Evolutionary conservation across 2,329 filamentous ascomycete genomes (phyloP), one percentile per base, ranked within the genome.

Genomic region (Paracorniculantispora psalliotae): DNA sequence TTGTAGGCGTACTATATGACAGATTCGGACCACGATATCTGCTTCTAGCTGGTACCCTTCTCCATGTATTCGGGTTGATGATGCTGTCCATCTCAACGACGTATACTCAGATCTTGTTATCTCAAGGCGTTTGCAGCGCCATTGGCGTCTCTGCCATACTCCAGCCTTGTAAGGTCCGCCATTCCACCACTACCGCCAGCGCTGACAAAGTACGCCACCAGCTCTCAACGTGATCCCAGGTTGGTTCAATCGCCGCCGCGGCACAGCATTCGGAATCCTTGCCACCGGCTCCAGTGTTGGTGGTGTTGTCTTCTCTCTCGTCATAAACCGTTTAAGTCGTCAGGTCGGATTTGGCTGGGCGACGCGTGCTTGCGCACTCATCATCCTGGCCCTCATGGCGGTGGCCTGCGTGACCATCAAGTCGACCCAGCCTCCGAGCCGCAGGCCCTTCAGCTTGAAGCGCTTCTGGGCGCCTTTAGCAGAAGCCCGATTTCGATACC

Each of bases 1-100:
- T 88, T 23, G 78, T 83, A 26, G 86, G 86, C 2, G 78, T 76
- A 48, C 59, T 85, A 1, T 86, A 79, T 64, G 86, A 89, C 65
- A 80, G 77, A 61, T 81, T 82, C 61, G 85, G 86, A 0, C 82
- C 84, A 0, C 76, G 77, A 43, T 78, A 73, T 50, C 69, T 88
- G 1, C 66, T 84, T 3, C 46, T 81, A 3, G 64, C 68, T 41
- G 81, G 81, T 12, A 77, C 76, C 0, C 70, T 82, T 56, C 67
- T 83, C 26, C 79, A 83, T 61, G 76, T 86, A 30, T 79, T 85
- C 55, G 78, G 80, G 6, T 65, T 86, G 15, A 84, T 87, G 80
- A 84, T 85, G 81, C 75, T 79, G 0, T 79, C 75, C 33, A 67
- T 86, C 25, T 62, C 64, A 6, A 68, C 61, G 0, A 52, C 71